These are phyloP conservation scores for Wickerhamomyces sp. DNA, from an alignment of 1,139 yeast genomes.

Conservation along the genomic window DNA sequence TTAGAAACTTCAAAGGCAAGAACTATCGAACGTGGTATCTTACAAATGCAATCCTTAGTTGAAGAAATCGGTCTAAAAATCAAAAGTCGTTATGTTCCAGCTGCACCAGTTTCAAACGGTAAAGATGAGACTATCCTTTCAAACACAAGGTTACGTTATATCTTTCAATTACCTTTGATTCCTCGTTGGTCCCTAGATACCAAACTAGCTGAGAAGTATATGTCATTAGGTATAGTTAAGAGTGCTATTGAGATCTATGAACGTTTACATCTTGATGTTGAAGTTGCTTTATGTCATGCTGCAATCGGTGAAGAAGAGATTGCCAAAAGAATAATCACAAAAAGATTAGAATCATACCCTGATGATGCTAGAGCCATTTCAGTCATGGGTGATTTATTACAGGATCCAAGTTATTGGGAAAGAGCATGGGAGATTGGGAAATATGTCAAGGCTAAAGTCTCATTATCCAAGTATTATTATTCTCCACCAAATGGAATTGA, in stretches of 20 bases:
- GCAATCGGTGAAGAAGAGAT: slow-evolving; percentile 71
- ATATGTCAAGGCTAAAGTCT: slow-evolving; percentile 80
- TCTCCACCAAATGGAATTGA: slow-evolving; percentile 57
- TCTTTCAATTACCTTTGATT: slow-evolving; percentile 70
- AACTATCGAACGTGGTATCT: slow-evolving; percentile 88
- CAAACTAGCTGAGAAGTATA: slow-evolving; percentile 77
- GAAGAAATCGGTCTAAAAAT: slow-evolving; percentile 82
- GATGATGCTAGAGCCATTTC: slow-evolving; percentile 81
- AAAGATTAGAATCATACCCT: slow-evolving; percentile 54
- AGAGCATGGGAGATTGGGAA: slow-evolving; percentile 84
- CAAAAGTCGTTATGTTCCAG: slow-evolving; percentile 49
- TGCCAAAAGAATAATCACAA: slow-evolving; percentile 56
- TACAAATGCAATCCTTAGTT: slow-evolving; percentile 88
- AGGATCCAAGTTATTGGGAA: slow-evolving; percentile 74
- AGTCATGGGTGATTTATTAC: slow-evolving; percentile 79
- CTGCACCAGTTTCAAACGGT: slow-evolving; percentile 37
- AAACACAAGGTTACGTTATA: slow-evolving; percentile 57
- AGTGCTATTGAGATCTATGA: slow-evolving; percentile 91
- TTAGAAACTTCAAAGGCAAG: slow-evolving; percentile 77
- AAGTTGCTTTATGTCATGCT: slow-evolving; percentile 88
- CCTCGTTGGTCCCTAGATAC: slow-evolving; percentile 88
- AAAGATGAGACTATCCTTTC: slow-evolving; percentile 26
- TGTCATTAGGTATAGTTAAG: slow-evolving; percentile 79
- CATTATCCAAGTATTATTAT: slow-evolving; percentile 71
- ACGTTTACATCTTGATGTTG: slow-evolving; percentile 69